phyloP scores from a whole-genome alignment of 768 basidiomycete genomes.

The Xanthoconium stramineum region DNA sequence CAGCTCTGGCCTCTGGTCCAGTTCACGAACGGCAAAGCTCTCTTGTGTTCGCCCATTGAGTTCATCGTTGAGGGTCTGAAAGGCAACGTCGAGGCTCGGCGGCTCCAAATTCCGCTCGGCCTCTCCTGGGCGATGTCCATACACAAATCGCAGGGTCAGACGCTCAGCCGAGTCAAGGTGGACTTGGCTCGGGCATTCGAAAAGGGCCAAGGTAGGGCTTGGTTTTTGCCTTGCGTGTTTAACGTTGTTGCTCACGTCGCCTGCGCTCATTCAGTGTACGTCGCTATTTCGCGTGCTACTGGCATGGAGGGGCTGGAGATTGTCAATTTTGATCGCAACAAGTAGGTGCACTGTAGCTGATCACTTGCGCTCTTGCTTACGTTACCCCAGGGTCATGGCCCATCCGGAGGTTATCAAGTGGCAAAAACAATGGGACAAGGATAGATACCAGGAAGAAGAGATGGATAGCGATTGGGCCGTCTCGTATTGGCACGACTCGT shows the following conservation, averaged over 20 bases:
- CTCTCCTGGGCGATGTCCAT: constrained; percentile 98
- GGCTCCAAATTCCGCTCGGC: constrained; percentile 71
- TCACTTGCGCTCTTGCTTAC: background rate
- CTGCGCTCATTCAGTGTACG: constrained; percentile 26
- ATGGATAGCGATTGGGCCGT: constrained; percentile 33
- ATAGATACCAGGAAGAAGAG: constrained; percentile 29
- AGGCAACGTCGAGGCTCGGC: constrained; percentile 34
- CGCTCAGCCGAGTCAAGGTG: constrained; percentile 89
- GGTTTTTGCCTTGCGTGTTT: background rate
- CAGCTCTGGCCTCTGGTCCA: constrained; percentile 35
- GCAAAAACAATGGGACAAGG: constrained; percentile 28
- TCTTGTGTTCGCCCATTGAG: constrained; percentile 33
- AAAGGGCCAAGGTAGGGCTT: constrained; percentile 56
- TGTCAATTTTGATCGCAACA: constrained; percentile 33
- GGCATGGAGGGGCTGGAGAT: constrained; percentile 40
- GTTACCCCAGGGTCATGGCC: constrained; percentile 32
- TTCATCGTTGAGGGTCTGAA: constrained; percentile 34
- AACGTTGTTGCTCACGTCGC: background rate
- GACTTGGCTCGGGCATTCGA: constrained; percentile 90
- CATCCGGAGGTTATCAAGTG: constrained; percentile 34
- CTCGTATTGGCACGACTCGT: constrained; percentile 31
- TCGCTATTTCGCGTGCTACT: constrained; percentile 40
- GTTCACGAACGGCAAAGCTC: constrained; percentile 30
- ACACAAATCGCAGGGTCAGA: constrained; percentile 98
- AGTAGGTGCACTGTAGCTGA: constrained; percentile 15